These are phyloP conservation scores for Ogataea nonfermentans DNA, from an alignment of 805 yeast genomes.

Conservation along the genomic window DNA sequence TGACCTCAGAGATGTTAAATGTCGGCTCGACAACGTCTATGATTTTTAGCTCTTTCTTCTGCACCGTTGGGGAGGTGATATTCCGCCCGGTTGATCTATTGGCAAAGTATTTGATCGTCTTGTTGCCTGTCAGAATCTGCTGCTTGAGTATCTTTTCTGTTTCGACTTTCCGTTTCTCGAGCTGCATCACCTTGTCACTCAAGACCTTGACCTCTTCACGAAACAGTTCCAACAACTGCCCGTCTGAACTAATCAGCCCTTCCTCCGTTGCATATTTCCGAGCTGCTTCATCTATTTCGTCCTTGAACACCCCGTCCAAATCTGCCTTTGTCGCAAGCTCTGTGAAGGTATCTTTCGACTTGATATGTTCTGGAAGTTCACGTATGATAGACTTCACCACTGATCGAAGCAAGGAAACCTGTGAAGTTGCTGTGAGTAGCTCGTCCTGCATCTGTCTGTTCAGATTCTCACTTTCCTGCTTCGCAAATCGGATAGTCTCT, in stretches of 20 bases:
- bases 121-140: constrained; percentile 27
- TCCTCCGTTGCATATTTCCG: not conserved
- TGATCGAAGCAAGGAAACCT: constrained; percentile 5
- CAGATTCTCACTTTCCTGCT: not conserved
- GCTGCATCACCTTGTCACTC: constrained; percentile 20
- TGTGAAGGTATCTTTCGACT: constrained; percentile 9
- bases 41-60: constrained; percentile 36
- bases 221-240: constrained; percentile 28
- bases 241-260: constrained; percentile 25
- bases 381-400: constrained; percentile 5
- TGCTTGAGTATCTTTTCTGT: constrained; percentile 22
- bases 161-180: constrained; percentile 23
- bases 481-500: not conserved
- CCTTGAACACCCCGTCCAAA: not conserved
- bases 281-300: constrained; percentile 3
- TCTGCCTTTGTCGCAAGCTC: constrained; percentile 2
- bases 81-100: not conserved
- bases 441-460: not conserved
- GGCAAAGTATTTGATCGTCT: constrained; percentile 21
- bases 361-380: constrained; percentile 12
- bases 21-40: constrained; percentile 25
- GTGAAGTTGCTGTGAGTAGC: not conserved
- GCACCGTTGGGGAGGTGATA: not conserved
- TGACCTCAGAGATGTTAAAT: constrained; percentile 18
- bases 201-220: constrained; percentile 31